Base-by-base conservation (phyloP, 2,329 filamentous ascomycete species). In the Colletotrichum sp. region DNA sequence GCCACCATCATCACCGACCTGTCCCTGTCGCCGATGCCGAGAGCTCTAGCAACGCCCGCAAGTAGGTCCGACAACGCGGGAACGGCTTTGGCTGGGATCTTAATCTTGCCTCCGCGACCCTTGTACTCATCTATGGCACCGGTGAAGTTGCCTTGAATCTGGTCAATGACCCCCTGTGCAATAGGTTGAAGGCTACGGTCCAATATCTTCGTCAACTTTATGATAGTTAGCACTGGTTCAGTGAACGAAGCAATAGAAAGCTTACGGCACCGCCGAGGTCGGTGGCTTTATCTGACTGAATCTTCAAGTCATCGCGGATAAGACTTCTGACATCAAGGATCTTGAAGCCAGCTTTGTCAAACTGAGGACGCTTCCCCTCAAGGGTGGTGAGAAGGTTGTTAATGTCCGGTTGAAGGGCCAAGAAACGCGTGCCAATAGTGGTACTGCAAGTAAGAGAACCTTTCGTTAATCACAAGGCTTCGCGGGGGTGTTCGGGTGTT, bases 321-420 rank as follows among this genome's bases (percentile, higher is more conserved):
- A 76, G 70, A 16, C 73, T 76, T 21, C 69, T 59, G 8, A 76
- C 73, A 18, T 76, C 73, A 8, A 76, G 59, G 13, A 76, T 76
- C 13, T 26, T 72, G 26, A 76, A 76, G 6, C 73, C 73, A 18
- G 73, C 73, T 59, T 76, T 76, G 69, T 76, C 73, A n/a, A 76
- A 76, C 6, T 76, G 69, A 26, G 16, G 55, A 8, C 73, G 73
- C 32, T 76, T 76, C 2, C 16, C 32, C 34, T 68, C 26, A 8
- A 76, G 63, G 5, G 63, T 49, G n/a, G 39, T 49, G 55, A 76
- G 24, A 30, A 76, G 28, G 16, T 30, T 69, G 13, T 26, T 73
- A 21, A 76, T 76, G 1, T 76, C 69, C 13, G 73, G 73, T 26
- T 76, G 73, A 3, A 76, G 39, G 15, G 5, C 32, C 6, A 76